These are phyloP conservation scores for Grigorovia humatica DNA, from an alignment of 805 yeast species.

Conservation along the genomic window DNA sequence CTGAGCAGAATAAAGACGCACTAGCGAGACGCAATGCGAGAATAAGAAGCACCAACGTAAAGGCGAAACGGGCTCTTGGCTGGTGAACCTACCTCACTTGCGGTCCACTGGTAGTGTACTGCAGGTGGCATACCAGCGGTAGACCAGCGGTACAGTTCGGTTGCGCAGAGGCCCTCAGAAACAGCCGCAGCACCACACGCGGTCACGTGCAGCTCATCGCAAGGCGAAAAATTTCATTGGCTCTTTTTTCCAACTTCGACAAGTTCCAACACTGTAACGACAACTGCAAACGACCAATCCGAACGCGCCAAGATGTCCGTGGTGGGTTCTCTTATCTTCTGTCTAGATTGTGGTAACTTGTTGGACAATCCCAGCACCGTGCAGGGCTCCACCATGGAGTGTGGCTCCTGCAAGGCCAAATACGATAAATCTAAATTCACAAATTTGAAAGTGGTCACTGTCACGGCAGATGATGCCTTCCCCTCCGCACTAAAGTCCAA, in stretches of 20 bases:
- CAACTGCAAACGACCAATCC: background rate
- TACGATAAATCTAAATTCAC: slow-evolving; percentile 41
- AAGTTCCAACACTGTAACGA: background rate
- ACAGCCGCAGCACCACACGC: background rate
- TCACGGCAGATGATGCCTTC: slow-evolving; percentile 85
- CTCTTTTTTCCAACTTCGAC: background rate
- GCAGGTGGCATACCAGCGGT: no score
- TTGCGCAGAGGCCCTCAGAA: background rate
- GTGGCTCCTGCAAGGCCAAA: slow-evolving; percentile 40
- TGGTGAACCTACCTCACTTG: slow-evolving; percentile 6
- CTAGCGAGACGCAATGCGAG: slow-evolving; percentile 10
- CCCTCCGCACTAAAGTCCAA: slow-evolving; percentile 77
- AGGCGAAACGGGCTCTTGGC: slow-evolving; percentile 14
- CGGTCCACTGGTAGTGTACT: no score
- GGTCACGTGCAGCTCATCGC: slow-evolving; percentile 3
- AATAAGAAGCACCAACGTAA: slow-evolving; percentile 8
- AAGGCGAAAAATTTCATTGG: no score
- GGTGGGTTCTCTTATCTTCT: slow-evolving; percentile 90
- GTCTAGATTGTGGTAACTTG: slow-evolving; percentile 85
- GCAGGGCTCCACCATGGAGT: slow-evolving; percentile 37
- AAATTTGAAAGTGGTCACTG: slow-evolving; percentile 75
- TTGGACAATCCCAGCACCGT: slow-evolving; percentile 52
- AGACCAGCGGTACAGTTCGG: no score
- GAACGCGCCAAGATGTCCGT: slow-evolving; percentile 57
- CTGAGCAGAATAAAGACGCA: slow-evolving; percentile 11